These are phyloP conservation scores for Citrus maxima DNA, from an alignment of 345 rosid species.

Conservation along the genomic window DNA sequence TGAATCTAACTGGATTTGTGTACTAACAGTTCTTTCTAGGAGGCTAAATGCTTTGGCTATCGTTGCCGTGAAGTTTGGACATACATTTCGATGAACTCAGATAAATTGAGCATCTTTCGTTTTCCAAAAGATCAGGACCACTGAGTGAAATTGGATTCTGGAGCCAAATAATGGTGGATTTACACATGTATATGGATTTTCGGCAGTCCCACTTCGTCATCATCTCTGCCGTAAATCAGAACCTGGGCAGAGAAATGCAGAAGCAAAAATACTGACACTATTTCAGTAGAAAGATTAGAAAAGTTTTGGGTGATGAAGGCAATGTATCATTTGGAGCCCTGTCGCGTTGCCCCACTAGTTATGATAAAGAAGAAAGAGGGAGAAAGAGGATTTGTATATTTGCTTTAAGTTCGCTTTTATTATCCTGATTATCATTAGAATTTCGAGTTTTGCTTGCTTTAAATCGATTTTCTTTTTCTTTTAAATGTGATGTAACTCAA, in stretches of 20 bases:
- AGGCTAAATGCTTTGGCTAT: neutral
- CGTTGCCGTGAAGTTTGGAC: neutral
- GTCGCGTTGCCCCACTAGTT: neutral
- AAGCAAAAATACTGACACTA: constrained; percentile 24
- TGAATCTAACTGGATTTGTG: constrained; percentile 10
- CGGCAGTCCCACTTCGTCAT: constrained; percentile 1
- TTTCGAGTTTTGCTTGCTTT: neutral
- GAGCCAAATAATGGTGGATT: neutral
- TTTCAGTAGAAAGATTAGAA: constrained; percentile 14
- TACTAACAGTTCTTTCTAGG: neutral
- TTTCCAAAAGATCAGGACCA: constrained; percentile 26
- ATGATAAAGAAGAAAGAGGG: neutral
- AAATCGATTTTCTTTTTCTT: neutral
- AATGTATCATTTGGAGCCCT: constrained; percentile 14
- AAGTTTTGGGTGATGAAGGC: neutral
- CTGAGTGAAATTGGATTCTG: constrained; percentile 11
- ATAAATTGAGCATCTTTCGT: neutral
- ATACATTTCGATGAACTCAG: neutral
- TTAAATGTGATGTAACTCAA: neutral
- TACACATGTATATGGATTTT: neutral
- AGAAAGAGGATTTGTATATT: neutral
- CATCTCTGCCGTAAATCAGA: constrained; percentile 10
- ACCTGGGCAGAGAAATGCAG: constrained; percentile 32
- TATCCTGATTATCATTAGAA: neutral
- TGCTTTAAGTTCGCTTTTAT: neutral